phyloP scores from a whole-genome alignment of 345 rosid species.

The Dipteronia dyeriana region DNA sequence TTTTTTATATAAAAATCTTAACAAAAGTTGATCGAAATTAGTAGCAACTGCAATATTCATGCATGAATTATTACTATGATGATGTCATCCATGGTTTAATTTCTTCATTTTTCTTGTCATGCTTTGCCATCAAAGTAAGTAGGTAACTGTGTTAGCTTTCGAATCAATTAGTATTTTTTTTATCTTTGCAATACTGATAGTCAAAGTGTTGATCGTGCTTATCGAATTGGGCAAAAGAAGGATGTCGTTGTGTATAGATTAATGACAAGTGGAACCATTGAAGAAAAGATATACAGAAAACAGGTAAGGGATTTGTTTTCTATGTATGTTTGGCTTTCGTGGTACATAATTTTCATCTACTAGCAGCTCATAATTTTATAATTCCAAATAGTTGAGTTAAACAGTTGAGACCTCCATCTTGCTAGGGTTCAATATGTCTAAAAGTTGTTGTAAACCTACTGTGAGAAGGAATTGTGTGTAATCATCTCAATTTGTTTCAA shows the following conservation, averaged over 20 bases:
- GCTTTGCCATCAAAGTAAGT: background rate
- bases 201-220: slow-evolving; percentile 99
- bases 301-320: no score
- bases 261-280: no score
- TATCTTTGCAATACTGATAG: slow-evolving; percentile 72
- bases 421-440: background rate
- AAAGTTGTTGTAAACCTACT: background rate
- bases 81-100: background rate
- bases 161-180: slow-evolving; percentile 6
- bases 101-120: background rate
- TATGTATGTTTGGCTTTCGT: no score
- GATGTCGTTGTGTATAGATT: slow-evolving; percentile 90
- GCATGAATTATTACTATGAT: background rate
- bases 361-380: no score
- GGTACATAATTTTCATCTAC: no score
- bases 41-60: background rate
- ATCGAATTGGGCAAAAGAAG: slow-evolving; percentile 93
- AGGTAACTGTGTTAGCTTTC: background rate
- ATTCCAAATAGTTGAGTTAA: no score
- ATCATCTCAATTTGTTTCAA: background rate
- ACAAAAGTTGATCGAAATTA: background rate
- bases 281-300: no score
- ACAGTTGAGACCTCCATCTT: background rate
- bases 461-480: background rate
- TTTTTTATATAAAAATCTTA: background rate